phyloP scores from a whole-genome alignment of 805 yeast species.

The Naumovozyma dairenensis region DNA sequence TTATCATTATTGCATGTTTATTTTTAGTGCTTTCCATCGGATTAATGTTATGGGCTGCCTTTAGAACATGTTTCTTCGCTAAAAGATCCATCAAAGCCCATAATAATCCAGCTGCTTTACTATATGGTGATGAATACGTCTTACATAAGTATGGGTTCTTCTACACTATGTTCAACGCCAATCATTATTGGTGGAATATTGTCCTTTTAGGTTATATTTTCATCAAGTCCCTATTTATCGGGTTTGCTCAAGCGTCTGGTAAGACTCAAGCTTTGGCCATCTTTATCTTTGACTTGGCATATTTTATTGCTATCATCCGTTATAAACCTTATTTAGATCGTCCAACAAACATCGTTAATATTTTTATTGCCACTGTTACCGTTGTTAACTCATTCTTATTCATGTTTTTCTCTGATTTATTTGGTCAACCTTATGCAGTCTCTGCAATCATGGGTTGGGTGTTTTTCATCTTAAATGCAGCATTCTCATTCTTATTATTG shows the following conservation, averaged over 20 bases:
- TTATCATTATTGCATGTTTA: conserved; percentile 68
- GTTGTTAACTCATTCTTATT: conserved; percentile 76
- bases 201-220: conserved; percentile 52
- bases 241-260: conserved; percentile 72
- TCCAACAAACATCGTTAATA: conserved; percentile 70
- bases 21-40: conserved; percentile 54
- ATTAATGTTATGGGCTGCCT: conserved; percentile 55
- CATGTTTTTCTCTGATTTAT: conserved; percentile 75
- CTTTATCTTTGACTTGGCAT: conserved; percentile 66
- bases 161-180: conserved; percentile 80
- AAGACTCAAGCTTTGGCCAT: conserved; percentile 70
- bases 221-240: conserved; percentile 62
- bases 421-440: conserved; percentile 71
- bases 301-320: conserved; percentile 52
- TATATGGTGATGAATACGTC: conserved; percentile 67
- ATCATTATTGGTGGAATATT: conserved; percentile 73
- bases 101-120: conserved; percentile 77
- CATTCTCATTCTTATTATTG: conserved; percentile 67
- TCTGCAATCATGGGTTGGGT: conserved; percentile 86
- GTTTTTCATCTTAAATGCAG: conserved; percentile 82
- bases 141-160: conserved; percentile 78
- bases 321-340: conserved; percentile 71
- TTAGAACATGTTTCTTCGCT: conserved; percentile 56
- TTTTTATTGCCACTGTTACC: conserved; percentile 60
- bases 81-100: conserved; percentile 45